phyloP scores from a whole-genome alignment of 2,329 filamentous ascomycete genomes.

The Phaeosphaeria sp. region DNA sequence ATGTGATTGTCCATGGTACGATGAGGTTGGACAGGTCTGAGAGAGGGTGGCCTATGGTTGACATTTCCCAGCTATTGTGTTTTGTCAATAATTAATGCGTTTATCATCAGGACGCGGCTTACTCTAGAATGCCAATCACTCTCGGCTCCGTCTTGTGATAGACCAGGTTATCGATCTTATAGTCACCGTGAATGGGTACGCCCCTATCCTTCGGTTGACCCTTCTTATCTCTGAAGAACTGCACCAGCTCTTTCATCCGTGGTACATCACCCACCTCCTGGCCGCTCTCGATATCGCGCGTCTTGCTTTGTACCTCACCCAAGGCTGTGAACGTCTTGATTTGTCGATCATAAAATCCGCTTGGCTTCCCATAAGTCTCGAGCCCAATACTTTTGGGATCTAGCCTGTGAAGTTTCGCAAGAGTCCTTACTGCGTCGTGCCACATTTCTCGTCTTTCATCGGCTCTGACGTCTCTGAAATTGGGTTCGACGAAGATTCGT shows the following conservation, averaged over 20 bases:
- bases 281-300: conserved; percentile 77
- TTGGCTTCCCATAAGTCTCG: conserved; percentile 71
- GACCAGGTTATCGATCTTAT: conserved; percentile 72
- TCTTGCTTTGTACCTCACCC: conserved; percentile 75
- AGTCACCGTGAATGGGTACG: conserved; percentile 89
- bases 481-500: conserved; percentile 86
- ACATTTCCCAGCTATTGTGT: conserved; percentile 74
- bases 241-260: conserved; percentile 77
- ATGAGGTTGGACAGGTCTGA: conserved; percentile 85
- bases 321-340: conserved; percentile 81
- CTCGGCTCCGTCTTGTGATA: conserved; percentile 86
- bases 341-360: conserved; percentile 84
- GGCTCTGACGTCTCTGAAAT: conserved; percentile 73
- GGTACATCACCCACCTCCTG: conserved; percentile 80
- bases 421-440: conserved; percentile 79
- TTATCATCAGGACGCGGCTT: background rate
- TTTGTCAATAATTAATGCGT: background rate
- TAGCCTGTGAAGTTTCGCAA: conserved; percentile 84
- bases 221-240: conserved; percentile 73
- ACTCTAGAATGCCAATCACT: conserved; percentile 88
- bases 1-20: conserved; percentile 50
- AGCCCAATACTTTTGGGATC: conserved; percentile 71
- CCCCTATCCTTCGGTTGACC: conserved; percentile 77
- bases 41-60: conserved; percentile 92
- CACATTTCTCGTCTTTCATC: conserved; percentile 79